phyloP scores from a whole-genome alignment of 2,329 filamentous ascomycete species.

The Rhynchosporium secalis region DNA sequence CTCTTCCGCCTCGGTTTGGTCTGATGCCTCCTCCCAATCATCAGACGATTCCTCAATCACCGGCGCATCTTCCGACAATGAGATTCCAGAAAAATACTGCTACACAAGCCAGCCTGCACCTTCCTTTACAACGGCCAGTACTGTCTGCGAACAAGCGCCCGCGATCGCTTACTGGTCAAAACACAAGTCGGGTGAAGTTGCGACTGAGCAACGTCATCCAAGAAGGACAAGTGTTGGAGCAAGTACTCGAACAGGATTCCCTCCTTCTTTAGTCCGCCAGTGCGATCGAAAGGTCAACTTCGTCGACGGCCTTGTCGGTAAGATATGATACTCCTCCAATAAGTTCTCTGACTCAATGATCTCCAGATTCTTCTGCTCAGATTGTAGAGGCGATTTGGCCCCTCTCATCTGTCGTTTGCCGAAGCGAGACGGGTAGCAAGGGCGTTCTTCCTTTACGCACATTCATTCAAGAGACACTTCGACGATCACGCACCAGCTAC shows the following conservation, averaged over 20 bases:
- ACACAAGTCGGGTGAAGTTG: slow-evolving; percentile 48
- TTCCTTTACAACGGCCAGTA: slow-evolving; percentile 38
- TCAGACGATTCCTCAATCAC: slow-evolving; percentile 68
- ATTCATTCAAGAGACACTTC: slow-evolving; percentile 96
- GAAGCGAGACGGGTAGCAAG: slow-evolving; percentile 69
- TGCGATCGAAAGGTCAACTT: slow-evolving; percentile 91
- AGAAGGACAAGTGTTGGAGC: slow-evolving; percentile 57
- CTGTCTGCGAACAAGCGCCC: slow-evolving; percentile 36
- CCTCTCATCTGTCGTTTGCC: slow-evolving; percentile 76
- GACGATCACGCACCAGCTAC: slow-evolving; percentile 93
- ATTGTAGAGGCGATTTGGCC: slow-evolving; percentile 99
- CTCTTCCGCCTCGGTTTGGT: slow-evolving; percentile 73
- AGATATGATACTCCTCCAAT: slow-evolving; percentile 49
- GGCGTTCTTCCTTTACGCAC: slow-evolving; percentile 86
- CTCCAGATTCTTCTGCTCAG: slow-evolving; percentile 88
- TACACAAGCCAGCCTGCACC: slow-evolving; percentile 38
- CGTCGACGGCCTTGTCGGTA: slow-evolving; percentile 96
- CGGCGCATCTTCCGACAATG: slow-evolving; percentile 4
- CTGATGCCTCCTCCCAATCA: slow-evolving; percentile 64
- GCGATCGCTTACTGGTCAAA: slow-evolving; percentile 39
- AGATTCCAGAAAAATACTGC: slow-evolving; percentile 49
- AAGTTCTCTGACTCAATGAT: slow-evolving; percentile 41
- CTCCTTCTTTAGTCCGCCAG: slow-evolving; percentile 79
- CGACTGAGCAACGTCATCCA: slow-evolving; percentile 63
- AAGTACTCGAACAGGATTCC: slow-evolving; percentile 54